These are phyloP conservation scores for Colletotrichum magnum DNA, from an alignment of 2,329 filamentous ascomycete species.

Conservation along the genomic window DNA sequence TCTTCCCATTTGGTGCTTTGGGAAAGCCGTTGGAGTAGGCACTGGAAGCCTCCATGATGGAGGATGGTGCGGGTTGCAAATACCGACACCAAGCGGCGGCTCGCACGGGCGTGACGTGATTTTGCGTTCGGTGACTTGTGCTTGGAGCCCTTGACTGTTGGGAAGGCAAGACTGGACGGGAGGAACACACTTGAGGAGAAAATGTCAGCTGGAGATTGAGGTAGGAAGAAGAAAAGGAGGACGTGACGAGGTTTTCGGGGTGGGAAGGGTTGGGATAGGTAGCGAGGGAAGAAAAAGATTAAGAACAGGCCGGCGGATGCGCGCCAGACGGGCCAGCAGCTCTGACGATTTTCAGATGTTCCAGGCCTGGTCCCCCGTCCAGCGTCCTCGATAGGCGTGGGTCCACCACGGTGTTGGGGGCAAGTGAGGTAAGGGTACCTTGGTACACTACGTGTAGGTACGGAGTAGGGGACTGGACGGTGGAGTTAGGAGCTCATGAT, in stretches of 20 bases:
- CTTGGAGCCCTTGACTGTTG: background rate
- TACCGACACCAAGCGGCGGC: constrained; percentile 8
- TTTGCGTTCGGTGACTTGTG: constrained; percentile 5
- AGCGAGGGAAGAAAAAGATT: constrained; percentile 13
- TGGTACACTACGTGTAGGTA: constrained; percentile 2
- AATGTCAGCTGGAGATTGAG: constrained; percentile 3
- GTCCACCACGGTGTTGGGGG: constrained; percentile 13
- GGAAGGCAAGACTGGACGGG: background rate
- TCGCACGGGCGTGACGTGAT: constrained; percentile 37
- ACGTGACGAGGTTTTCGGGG: background rate
- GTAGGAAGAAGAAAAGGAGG: background rate
- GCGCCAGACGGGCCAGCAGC: constrained; percentile 14
- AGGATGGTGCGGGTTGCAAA: constrained; percentile 23
- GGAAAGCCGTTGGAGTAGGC: constrained; percentile 52
- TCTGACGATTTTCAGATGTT: constrained; percentile 40
- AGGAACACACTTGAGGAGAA: background rate
- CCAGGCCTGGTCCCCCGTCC: constrained; percentile 20
- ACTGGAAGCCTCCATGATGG: constrained; percentile 57
- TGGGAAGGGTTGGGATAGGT: background rate
- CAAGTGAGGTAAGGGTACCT: background rate
- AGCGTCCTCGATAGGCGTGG: constrained; percentile 19
- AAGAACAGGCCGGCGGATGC: constrained; percentile 1
- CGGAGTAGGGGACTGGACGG: constrained; percentile 14
- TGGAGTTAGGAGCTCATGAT: constrained; percentile 40
- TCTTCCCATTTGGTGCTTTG: constrained; percentile 46